A percentile compares a stretch with the other conserved stretches of the same genome.
Conservation (phyloP, 169 alveolate species). For the Plasmodium ovale region DNA sequence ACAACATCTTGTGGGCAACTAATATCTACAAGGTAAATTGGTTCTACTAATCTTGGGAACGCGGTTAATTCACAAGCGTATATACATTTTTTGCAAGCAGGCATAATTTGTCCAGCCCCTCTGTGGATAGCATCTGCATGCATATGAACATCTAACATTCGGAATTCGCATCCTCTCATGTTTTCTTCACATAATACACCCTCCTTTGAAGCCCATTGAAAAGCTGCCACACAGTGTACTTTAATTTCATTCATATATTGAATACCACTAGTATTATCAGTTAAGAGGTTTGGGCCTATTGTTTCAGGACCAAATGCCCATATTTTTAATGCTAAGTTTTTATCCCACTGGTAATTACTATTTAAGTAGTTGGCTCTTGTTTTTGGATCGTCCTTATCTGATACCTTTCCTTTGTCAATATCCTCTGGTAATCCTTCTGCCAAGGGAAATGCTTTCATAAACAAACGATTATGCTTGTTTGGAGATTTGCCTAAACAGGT, state of each 20-base stretch:
- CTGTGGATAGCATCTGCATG: slow-evolving; percentile 99
- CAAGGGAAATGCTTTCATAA: slow-evolving; percentile 97
- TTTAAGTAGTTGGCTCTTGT: slow-evolving; percentile 94
- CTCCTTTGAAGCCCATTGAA: slow-evolving; percentile 99
- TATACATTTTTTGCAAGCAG: slow-evolving; percentile 96
- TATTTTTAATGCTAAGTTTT: slow-evolving; percentile 96
- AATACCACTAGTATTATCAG: slow-evolving; percentile 97
- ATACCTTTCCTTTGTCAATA: slow-evolving; percentile 95
- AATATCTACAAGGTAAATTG: slow-evolving; percentile 98
- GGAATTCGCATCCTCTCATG: slow-evolving; percentile 98
- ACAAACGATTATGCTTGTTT: slow-evolving; percentile 99
- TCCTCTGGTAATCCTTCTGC: slow-evolving; percentile 97
- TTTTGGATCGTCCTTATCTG: slow-evolving; percentile 96
- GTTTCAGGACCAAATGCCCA: slow-evolving; percentile 99
- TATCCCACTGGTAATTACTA: slow-evolving; percentile 98
- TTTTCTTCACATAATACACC: slow-evolving; percentile 99
- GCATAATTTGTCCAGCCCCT: slow-evolving; percentile 99
- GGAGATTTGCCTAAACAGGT: slow-evolving; percentile 99
- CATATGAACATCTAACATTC: slow-evolving; percentile 97
- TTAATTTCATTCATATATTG: slow-evolving; percentile 98
- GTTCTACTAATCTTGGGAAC: slow-evolving; percentile 98
- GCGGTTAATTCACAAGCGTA: slow-evolving; percentile 98
- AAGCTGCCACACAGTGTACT: slow-evolving; percentile 99
- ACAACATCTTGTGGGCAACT: slow-evolving; percentile 97
- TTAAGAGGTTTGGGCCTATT: slow-evolving; percentile 97